These are phyloP conservation scores for Leccinum angustisporum DNA, from an alignment of 1,284 basidiomycete genomes.

Conservation along the genomic window DNA sequence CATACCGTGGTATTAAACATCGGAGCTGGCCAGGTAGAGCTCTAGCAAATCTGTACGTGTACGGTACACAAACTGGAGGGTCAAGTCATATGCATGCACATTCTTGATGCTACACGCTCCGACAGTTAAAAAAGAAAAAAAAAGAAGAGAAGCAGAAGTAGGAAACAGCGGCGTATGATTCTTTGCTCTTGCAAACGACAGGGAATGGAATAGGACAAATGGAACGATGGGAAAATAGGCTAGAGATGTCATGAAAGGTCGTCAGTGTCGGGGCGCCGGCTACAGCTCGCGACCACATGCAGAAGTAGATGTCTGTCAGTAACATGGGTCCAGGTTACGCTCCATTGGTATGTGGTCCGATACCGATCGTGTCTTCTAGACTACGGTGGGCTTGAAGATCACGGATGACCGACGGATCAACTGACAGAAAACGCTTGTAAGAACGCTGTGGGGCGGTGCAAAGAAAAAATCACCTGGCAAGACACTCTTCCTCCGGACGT, in stretches of 20 bases:
- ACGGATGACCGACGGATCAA: slow-evolving; percentile 84
- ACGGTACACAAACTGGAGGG: slow-evolving; percentile 22
- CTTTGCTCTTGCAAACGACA: slow-evolving; percentile 17
- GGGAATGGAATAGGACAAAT: slow-evolving; percentile 20
- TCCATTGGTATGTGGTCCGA: slow-evolving; percentile 35
- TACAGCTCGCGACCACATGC: slow-evolving; percentile 25
- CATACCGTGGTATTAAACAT: slow-evolving; percentile 19
- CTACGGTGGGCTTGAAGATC: slow-evolving; percentile 87
- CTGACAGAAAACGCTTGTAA: slow-evolving; percentile 42
- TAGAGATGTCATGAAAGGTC: slow-evolving; percentile 33
- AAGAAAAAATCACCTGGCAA: slow-evolving; percentile 62
- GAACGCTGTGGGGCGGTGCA: slow-evolving; percentile 1
- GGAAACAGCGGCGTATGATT: slow-evolving; percentile 16
- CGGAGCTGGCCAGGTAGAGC: slow-evolving; percentile 16
- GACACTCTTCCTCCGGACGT: slow-evolving; percentile 83
- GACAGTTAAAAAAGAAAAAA: not conserved
- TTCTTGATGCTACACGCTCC: slow-evolving; percentile 27
- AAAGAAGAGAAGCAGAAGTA: slow-evolving; percentile 9
- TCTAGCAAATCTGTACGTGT: slow-evolving; percentile 31
- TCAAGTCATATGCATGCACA: slow-evolving; percentile 31
- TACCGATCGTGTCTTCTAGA: slow-evolving; percentile 58
- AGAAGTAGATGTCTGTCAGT: slow-evolving; percentile 21
- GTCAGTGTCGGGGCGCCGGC: slow-evolving; percentile 22
- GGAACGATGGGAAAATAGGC: slow-evolving; percentile 20
- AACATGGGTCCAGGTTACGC: slow-evolving; percentile 18